Percentiles rank a stretch among this genome's conserved stretches.
These are phyloP conservation scores for Rhodotorula sp. DNA, from an alignment of 1,284 basidiomycete species.

Conservation along the genomic window DNA sequence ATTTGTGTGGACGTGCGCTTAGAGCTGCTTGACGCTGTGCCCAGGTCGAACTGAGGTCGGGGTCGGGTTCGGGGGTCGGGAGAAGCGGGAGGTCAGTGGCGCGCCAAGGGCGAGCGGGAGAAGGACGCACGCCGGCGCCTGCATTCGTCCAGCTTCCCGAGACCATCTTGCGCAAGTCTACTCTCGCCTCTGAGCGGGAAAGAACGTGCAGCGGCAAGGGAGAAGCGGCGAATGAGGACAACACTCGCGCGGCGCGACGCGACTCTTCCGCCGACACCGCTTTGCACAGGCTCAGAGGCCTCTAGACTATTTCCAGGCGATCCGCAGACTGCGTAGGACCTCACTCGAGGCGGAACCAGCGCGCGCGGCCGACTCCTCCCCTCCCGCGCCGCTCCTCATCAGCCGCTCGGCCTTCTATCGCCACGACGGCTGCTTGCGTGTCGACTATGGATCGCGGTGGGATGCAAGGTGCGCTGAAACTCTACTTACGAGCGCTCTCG, in stretches of 20 bases:
- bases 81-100: background rate
- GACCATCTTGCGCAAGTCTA: background rate
- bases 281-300: background rate
- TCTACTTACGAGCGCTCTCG: no score
- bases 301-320: background rate
- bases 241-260: background rate
- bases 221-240: background rate
- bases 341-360: background rate
- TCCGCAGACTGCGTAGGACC: background rate
- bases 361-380: no score
- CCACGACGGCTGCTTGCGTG: no score
- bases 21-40: background rate
- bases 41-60: background rate
- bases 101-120: background rate
- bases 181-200: background rate
- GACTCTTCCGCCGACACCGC: background rate
- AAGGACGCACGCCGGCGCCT: background rate
- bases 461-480: background rate
- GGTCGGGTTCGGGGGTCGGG: background rate
- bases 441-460: no score
- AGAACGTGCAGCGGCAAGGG: background rate
- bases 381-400: no score
- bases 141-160: background rate
- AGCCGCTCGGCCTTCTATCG: no score
- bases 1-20: background rate